phyloP scores from a whole-genome alignment of 306 rosid genomes.

The Senna siamea region DNA sequence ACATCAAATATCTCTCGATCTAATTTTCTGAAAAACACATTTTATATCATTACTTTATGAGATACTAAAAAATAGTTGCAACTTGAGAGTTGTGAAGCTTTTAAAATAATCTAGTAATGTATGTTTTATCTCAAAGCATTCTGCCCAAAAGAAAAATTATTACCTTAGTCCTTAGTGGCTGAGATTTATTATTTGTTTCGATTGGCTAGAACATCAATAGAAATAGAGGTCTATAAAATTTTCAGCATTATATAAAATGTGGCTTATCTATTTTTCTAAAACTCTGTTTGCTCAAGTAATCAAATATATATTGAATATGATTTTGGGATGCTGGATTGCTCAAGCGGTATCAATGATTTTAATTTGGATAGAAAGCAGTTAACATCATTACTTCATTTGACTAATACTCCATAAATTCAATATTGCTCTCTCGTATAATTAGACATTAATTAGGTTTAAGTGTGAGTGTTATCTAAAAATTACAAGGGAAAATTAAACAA shows the following conservation, averaged over 20 bases:
- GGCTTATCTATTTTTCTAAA: background rate
- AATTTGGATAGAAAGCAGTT: too few species aligned
- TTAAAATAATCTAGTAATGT: background rate
- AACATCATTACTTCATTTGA: too few species aligned
- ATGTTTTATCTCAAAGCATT: background rate
- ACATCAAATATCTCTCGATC: too few species aligned
- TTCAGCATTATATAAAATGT: background rate
- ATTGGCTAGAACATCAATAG: background rate
- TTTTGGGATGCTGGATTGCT: too few species aligned
- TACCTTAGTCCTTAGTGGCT: background rate
- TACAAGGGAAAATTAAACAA: too few species aligned
- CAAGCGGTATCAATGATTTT: too few species aligned
- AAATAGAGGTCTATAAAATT: background rate
- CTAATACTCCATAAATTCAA: too few species aligned
- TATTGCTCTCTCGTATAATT: too few species aligned
- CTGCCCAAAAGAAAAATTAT: background rate
- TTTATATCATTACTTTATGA: background rate
- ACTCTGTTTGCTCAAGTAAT: background rate
- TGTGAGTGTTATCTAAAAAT: too few species aligned
- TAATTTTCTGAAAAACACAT: background rate
- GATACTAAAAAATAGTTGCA: background rate
- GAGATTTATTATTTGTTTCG: background rate
- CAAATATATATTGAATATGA: background rate
- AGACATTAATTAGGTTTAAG: too few species aligned
- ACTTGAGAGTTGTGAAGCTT: background rate